These are phyloP conservation scores for Discostella stelligeroides DNA, from an alignment of 108 stramenopile species.

Conservation along the genomic window DNA sequence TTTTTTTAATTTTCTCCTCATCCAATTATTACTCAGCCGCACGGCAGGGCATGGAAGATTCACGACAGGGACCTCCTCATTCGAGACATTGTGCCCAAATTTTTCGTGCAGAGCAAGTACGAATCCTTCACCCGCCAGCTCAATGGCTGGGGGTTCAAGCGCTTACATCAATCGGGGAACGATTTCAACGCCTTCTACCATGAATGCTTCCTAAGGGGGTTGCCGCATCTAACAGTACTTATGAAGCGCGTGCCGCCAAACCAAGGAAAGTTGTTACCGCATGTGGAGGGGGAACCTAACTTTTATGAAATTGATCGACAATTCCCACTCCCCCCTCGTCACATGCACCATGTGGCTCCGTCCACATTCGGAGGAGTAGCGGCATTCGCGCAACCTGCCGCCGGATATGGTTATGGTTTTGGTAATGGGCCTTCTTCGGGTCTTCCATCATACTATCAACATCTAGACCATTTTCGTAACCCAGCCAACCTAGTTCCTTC, in stretches of 20 bases:
- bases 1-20: no score
- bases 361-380: no score
- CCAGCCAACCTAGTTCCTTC: no score
- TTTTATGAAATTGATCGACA: constrained; percentile 19
- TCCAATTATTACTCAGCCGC: neutral
- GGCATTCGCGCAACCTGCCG: no score
- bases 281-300: constrained; percentile 30
- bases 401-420: no score
- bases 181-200: constrained; percentile 26
- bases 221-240: constrained; percentile 15
- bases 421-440: no score
- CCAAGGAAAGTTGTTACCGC: constrained; percentile 16
- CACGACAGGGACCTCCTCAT: neutral
- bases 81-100: constrained; percentile 52
- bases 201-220: constrained; percentile 21
- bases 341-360: no score
- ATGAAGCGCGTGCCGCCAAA: constrained; percentile 19
- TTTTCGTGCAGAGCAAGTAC: constrained; percentile 55
- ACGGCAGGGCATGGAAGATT: constrained; percentile 1
- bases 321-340: constrained; percentile 19
- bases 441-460: no score
- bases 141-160: constrained; percentile 30
- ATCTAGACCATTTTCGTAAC: no score
- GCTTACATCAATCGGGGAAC: constrained; percentile 15
- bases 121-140: constrained; percentile 25